Evolutionary conservation across 192 early-diverging fungal genomes (phyloP).

Genomic region (Lunasporangiospora selenospora): DNA sequence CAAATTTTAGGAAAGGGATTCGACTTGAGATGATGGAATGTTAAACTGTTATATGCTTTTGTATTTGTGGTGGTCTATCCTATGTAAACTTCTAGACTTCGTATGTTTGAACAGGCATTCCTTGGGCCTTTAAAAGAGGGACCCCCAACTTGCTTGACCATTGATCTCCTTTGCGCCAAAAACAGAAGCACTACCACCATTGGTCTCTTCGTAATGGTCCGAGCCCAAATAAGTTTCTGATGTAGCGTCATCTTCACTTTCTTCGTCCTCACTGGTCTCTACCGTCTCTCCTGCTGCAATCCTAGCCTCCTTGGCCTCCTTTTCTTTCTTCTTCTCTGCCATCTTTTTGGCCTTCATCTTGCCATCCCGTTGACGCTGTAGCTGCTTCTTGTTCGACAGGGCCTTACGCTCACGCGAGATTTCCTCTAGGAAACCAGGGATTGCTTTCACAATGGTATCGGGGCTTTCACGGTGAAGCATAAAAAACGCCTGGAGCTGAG

Average conservation of each 20-base stretch:
- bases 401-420: constrained; percentile 26
- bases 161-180: constrained; percentile 13
- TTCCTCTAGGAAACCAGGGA: constrained; percentile 21
- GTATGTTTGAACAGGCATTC: constrained; percentile 2
- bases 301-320: background rate
- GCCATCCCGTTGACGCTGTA: no score
- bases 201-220: background rate
- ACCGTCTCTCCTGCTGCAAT: constrained; percentile 1
- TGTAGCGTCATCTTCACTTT: constrained; percentile 8
- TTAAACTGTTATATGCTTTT: constrained; percentile 11
- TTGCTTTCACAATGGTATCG: constrained; percentile 3
- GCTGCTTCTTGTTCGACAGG: no score
- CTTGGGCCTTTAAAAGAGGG: constrained; percentile 1
- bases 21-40: no score
- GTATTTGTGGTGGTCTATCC: constrained; percentile 5
- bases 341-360: constrained; percentile 18
- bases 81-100: constrained; percentile 5
- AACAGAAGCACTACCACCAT: background rate
- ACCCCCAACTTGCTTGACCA: background rate
- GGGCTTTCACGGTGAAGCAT: constrained; percentile 6
- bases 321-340: background rate
- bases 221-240: background rate
- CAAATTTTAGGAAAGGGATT: no score
- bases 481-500: constrained; percentile 41
- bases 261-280: constrained; percentile 9